Conservation (phyloP, 257 asterid genomes). For the Capsicum baccatum region DNA sequence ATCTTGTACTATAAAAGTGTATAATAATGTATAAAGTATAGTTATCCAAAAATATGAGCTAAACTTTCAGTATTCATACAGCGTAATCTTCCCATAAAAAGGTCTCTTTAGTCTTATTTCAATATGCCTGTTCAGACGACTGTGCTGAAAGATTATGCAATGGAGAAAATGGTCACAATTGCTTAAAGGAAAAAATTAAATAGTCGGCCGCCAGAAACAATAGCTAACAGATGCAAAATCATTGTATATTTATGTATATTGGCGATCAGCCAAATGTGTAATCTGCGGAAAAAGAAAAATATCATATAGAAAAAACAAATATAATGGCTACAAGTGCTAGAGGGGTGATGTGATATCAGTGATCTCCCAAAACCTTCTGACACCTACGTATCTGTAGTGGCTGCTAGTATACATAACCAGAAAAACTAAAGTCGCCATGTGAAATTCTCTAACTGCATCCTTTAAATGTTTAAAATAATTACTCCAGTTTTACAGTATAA, state of each 20-base stretch:
- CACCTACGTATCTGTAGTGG: background rate
- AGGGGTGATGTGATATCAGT: background rate
- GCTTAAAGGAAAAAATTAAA: background rate
- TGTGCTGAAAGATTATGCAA: background rate
- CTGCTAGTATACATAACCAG: constrained; percentile 13
- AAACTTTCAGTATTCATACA: background rate
- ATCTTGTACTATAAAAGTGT: no score
- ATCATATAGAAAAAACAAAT: background rate
- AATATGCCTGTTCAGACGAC: background rate
- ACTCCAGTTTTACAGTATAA: constrained; percentile 16
- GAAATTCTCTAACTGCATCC: constrained; percentile 14
- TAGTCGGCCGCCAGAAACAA: no score
- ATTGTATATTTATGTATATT: background rate
- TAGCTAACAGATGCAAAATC: background rate
- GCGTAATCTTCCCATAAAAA: no score
- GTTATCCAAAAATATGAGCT: background rate
- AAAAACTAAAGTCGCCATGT: constrained; percentile 13
- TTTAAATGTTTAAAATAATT: constrained; percentile 1
- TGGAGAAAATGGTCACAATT: background rate
- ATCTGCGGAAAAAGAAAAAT: background rate
- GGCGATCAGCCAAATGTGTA: background rate
- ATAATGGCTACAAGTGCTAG: background rate
- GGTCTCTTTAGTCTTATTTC: no score
- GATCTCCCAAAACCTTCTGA: background rate
- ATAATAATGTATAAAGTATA: background rate